These are phyloP conservation scores for Dalbergia oliveri DNA, from an alignment of 306 rosid species.

Conservation along the genomic window DNA sequence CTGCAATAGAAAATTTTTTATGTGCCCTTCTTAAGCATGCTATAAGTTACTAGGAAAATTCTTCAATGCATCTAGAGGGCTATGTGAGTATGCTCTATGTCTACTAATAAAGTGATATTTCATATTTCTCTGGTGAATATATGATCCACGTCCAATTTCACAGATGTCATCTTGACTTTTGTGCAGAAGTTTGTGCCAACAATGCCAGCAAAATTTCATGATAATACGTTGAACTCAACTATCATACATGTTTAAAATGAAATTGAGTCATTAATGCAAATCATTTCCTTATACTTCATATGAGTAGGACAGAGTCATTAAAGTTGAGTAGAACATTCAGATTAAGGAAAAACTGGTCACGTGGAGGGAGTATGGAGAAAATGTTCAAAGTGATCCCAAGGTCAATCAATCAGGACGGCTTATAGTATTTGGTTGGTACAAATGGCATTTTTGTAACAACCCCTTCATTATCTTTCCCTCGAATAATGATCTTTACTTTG, in stretches of 20 bases:
- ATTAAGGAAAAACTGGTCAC: constrained; percentile 43
- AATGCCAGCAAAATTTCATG: constrained; percentile 9
- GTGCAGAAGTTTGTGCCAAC: background rate
- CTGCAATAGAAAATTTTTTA: background rate
- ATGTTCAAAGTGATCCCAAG: constrained; percentile 37
- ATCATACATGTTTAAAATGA: constrained; percentile 25
- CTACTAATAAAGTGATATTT: background rate
- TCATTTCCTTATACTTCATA: constrained; percentile 35
- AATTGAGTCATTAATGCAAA: constrained; percentile 12
- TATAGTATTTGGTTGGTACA: constrained; percentile 94
- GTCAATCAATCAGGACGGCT: constrained; percentile 73
- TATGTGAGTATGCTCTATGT: background rate
- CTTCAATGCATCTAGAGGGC: no score
- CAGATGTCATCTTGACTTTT: background rate
- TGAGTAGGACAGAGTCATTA: constrained; percentile 46
- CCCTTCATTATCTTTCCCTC: constrained; percentile 94
- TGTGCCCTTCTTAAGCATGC: no score
- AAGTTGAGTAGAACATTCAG: constrained; percentile 41
- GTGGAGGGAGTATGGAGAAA: constrained; percentile 23
- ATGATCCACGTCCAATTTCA: background rate
- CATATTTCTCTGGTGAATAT: no score
- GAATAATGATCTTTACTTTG: constrained; percentile 82
- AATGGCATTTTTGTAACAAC: constrained; percentile 95
- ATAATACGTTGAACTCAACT: constrained; percentile 11
- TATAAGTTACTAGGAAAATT: no score